These are phyloP conservation scores for Babesia divergens DNA, from an alignment of 169 alveolate species.

Conservation along the genomic window DNA sequence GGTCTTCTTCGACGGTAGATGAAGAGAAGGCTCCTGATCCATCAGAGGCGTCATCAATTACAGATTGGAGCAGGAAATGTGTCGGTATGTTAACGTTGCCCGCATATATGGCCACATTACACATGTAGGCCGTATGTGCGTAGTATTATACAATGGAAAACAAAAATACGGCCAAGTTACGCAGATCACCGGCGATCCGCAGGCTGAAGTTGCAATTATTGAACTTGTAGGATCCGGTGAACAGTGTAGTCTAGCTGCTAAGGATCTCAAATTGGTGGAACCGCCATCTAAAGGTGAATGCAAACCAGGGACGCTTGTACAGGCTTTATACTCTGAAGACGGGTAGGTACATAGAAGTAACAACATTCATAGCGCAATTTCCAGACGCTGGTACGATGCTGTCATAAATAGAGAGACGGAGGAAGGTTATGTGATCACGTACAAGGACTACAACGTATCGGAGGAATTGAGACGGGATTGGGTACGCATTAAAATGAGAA, in stretches of 20 bases:
- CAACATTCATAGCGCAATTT: neutral
- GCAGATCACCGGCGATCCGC: slow-evolving; percentile 49
- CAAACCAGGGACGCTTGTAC: slow-evolving; percentile 56
- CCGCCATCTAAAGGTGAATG: slow-evolving; percentile 55
- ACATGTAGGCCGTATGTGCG: slow-evolving; percentile 47
- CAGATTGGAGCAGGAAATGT: neutral
- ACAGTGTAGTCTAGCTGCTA: slow-evolving; percentile 46
- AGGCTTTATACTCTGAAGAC: slow-evolving; percentile 53
- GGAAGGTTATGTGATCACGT: slow-evolving; percentile 67
- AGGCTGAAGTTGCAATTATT: slow-evolving; percentile 42
- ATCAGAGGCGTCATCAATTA: slow-evolving; percentile 6
- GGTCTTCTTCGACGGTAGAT: neutral
- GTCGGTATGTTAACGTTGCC: neutral
- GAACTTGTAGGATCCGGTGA: slow-evolving; percentile 54
- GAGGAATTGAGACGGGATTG: slow-evolving; percentile 70
- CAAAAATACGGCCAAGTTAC: slow-evolving; percentile 50
- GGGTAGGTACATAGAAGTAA: slow-evolving; percentile 19
- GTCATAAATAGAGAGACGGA: slow-evolving; percentile 65
- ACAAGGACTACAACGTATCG: slow-evolving; percentile 73
- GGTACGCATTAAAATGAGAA: slow-evolving; percentile 34
- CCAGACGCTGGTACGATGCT: slow-evolving; percentile 76
- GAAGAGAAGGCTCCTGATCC: neutral
- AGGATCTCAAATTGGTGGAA: slow-evolving; percentile 53
- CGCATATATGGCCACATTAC: neutral
- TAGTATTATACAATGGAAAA: slow-evolving; percentile 59